phyloP scores from a whole-genome alignment of 1,139 yeast genomes.

The Geotrichum phurueaensis region DNA sequence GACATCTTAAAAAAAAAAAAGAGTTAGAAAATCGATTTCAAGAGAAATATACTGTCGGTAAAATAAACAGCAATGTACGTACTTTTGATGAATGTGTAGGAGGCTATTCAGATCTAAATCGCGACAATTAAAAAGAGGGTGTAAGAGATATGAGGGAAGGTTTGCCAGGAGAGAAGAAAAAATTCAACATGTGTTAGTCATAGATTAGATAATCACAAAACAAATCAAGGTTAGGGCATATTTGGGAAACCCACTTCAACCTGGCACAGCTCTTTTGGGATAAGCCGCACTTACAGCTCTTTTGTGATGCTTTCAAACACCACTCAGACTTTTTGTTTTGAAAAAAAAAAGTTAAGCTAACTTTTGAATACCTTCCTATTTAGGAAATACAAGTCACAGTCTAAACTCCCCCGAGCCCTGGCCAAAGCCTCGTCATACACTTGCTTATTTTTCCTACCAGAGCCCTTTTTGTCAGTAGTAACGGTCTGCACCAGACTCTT shows the following conservation, averaged over 20 bases:
- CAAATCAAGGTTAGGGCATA: background rate
- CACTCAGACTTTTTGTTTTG: slow-evolving; percentile 14
- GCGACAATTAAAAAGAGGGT: background rate
- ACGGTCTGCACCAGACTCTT: background rate
- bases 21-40: background rate
- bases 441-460: background rate
- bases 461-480: background rate
- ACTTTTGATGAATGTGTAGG: background rate
- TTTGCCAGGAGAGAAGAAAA: background rate
- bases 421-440: background rate
- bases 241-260: background rate
- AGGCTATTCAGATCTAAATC: background rate
- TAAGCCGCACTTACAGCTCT: slow-evolving; percentile 1
- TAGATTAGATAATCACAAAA: background rate
- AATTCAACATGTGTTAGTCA: background rate
- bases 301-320: slow-evolving; percentile 5
- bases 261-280: background rate
- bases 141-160: background rate
- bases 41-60: background rate
- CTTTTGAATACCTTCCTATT: slow-evolving; percentile 3
- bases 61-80: background rate
- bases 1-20: slow-evolving; percentile 54
- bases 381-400: slow-evolving; percentile 7
- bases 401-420: background rate
- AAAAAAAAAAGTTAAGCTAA: slow-evolving; percentile 16